phyloP scores from a whole-genome alignment of 2,329 filamentous ascomycete species.

The Xylariaceae sp. region DNA sequence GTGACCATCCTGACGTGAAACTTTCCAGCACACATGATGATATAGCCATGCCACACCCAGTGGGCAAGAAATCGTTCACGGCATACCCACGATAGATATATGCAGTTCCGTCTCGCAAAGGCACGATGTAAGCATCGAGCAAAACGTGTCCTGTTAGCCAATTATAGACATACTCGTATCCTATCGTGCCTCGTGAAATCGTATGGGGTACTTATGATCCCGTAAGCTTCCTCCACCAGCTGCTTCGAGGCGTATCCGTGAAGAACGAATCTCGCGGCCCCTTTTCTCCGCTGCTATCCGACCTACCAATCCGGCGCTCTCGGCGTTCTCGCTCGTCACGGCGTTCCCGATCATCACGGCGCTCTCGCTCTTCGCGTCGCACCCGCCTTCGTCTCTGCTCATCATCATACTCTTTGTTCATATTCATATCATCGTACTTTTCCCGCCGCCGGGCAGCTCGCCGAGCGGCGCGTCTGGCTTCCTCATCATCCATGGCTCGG shows the following conservation, averaged over 20 bases:
- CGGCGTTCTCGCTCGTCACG: slow-evolving; percentile 33
- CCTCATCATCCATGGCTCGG: slow-evolving; percentile 43
- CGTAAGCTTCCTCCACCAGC: slow-evolving; percentile 58
- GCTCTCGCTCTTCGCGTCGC: slow-evolving; percentile 43
- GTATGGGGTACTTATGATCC: slow-evolving; percentile 26
- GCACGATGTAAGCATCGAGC: slow-evolving; percentile 7
- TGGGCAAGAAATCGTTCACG: background rate
- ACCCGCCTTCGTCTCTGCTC: slow-evolving; percentile 42
- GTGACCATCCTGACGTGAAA: background rate
- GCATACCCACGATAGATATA: slow-evolving; percentile 15
- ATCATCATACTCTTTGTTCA: slow-evolving; percentile 20
- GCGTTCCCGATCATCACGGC: slow-evolving; percentile 41
- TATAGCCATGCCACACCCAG: background rate
- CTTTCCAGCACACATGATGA: background rate
- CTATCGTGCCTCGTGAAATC: background rate
- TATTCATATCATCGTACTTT: slow-evolving; percentile 36
- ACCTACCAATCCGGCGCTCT: slow-evolving; percentile 34
- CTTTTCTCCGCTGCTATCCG: slow-evolving; percentile 35
- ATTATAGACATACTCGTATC: background rate
- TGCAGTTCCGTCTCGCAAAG: slow-evolving; percentile 10
- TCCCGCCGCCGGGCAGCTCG: slow-evolving; percentile 44
- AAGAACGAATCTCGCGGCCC: slow-evolving; percentile 40
- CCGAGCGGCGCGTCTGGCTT: slow-evolving; percentile 48
- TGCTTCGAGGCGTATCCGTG: slow-evolving; percentile 49
- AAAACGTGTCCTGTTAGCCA: background rate